phyloP scores from a whole-genome alignment of 2,329 filamentous ascomycete species.

The Fusarium sp. region DNA sequence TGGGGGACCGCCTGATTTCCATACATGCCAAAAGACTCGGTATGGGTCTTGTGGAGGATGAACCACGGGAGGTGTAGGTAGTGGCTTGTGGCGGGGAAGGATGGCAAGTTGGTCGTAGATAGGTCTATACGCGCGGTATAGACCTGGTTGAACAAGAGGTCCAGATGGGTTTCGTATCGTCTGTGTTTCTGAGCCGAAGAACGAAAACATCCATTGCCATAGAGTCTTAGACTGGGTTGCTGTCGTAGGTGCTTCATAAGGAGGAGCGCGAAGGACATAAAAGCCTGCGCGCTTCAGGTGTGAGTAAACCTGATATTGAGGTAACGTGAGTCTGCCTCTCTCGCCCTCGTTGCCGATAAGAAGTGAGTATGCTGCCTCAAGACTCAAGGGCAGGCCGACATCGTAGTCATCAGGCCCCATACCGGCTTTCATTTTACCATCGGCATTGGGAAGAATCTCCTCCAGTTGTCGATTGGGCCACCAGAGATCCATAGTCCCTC shows the following conservation, averaged over 20 bases:
- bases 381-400: slow-evolving; percentile 82
- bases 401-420: slow-evolving; percentile 60
- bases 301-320: slow-evolving; percentile 89
- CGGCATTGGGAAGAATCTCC: slow-evolving; percentile 57
- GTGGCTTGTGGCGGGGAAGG: slow-evolving; percentile 75
- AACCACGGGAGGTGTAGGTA: slow-evolving; percentile 43
- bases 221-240: slow-evolving; percentile 48
- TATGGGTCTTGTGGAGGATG: slow-evolving; percentile 65
- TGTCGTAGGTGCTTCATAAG: slow-evolving; percentile 33
- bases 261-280: slow-evolving; percentile 76
- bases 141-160: slow-evolving; percentile 70
- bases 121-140: slow-evolving; percentile 73
- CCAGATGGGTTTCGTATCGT: slow-evolving; percentile 56
- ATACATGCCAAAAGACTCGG: slow-evolving; percentile 82
- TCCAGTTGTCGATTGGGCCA: slow-evolving; percentile 74
- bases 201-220: slow-evolving; percentile 66
- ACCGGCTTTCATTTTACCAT: slow-evolving; percentile 37
- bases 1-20: slow-evolving; percentile 70
- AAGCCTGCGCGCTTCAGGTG: slow-evolving; percentile 87
- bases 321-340: slow-evolving; percentile 71
- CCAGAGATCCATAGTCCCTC: slow-evolving; percentile 87
- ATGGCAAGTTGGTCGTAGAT: slow-evolving; percentile 83
- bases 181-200: slow-evolving; percentile 51
- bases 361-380: slow-evolving; percentile 89
- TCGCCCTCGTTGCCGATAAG: slow-evolving; percentile 78